phyloP scores from a whole-genome alignment of 805 yeast genomes.

The Wickerhamomyces alni region DNA sequence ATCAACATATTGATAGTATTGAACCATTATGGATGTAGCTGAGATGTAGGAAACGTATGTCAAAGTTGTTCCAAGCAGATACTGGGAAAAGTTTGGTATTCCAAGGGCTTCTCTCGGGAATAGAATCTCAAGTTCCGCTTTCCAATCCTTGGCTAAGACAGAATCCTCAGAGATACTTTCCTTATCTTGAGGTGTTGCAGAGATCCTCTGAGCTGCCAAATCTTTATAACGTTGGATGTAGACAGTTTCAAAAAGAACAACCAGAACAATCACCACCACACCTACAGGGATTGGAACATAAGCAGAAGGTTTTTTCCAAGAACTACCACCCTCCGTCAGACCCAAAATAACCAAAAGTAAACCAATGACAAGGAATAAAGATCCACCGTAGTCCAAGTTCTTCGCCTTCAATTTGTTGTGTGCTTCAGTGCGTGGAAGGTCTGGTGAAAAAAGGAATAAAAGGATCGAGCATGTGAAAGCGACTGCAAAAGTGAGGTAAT shows the following conservation, averaged over 20 bases:
- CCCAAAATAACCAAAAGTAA: constrained; percentile 35
- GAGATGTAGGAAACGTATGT: constrained; percentile 13
- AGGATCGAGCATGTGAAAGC: constrained; percentile 16
- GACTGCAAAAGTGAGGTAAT: constrained; percentile 32
- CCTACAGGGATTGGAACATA: constrained; percentile 38
- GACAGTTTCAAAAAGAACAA: constrained; percentile 27
- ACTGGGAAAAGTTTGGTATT: constrained; percentile 21
- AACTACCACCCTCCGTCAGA: constrained; percentile 38
- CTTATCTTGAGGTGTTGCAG: no score
- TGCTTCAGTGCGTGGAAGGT: constrained; percentile 23
- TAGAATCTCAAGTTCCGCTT: constrained; percentile 15
- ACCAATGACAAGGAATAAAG: constrained; percentile 29
- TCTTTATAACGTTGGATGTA: constrained; percentile 14
- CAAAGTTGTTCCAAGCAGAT: constrained; percentile 13
- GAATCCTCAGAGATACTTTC: neutral
- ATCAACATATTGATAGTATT: constrained; percentile 20
- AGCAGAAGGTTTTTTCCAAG: constrained; percentile 34
- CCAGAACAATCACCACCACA: constrained; percentile 21
- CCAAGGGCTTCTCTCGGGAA: constrained; percentile 25
- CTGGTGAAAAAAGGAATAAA: constrained; percentile 25
- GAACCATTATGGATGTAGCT: constrained; percentile 16
- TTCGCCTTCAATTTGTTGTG: constrained; percentile 13
- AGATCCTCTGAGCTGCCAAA: no score
- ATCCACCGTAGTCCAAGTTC: constrained; percentile 33
- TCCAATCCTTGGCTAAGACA: constrained; percentile 3